Evolutionary conservation across 2,329 filamentous ascomycete genomes (phyloP), one percentile per base, ranked within the genome.

Genomic region (Pseudogymnoascus sp.): DNA sequence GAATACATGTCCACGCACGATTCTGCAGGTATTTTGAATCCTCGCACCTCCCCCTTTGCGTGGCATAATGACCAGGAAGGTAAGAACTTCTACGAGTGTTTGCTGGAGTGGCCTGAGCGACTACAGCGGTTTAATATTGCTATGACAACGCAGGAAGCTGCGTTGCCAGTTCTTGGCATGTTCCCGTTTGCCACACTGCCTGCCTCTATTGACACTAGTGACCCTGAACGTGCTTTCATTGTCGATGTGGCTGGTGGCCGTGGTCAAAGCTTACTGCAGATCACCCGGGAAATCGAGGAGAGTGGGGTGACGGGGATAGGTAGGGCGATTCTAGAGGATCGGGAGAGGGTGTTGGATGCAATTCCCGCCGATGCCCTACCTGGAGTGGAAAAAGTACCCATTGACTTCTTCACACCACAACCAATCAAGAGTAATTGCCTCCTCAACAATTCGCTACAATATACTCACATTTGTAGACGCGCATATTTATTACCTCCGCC

Each of bases 401-500:
- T 56, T 31, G 46, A 56, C 34, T 60, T 60, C 34, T 60, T 60
- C n/a, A 60, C 34, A 5, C 59, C 59, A 16, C 59, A 60, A 42
- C 59, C 59, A 23, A 60, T 60, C 38, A 37, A 60, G 23, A 42
- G 59, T 59, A 36, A 21, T 1, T 60, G 3, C 50, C 14, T 25
- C 63, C 34, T 40, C 11, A 10, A 34, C 31, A n/a, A n/a, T 25
- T 40, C 14, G 16, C 5, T 25, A 10, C 34, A 34, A 18, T 18
- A 65, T 40, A 11, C 5, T 25, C 31, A 18, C n/a, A 16, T 34
- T 28, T 10, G 5, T 18, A 68, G 67, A 66, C 42, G 69, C 69
- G 11, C 65, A 70, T n/a, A 63, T 69, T 8, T 70, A 70, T 40
- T 70, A 69, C 53, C 65, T 70, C 18, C 67, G 69, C 11, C 65